Conservation (phyloP, 2,329 filamentous ascomycete species). For the Pseudocercospora eumusae region DNA sequence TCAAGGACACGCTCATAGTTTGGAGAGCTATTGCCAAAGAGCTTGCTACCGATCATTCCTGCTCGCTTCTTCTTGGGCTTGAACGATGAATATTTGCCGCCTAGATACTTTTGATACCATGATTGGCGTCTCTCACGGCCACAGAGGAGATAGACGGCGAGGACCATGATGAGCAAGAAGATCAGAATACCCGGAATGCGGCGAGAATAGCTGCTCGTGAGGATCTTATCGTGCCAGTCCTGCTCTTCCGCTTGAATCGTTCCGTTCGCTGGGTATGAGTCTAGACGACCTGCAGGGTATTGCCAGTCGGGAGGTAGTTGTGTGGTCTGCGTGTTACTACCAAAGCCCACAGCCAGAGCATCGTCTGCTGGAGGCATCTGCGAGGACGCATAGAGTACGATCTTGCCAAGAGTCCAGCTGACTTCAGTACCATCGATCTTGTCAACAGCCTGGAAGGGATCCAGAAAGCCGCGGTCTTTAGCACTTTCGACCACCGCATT, state of each 20-base stretch:
- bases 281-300: constrained; percentile 60
- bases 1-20: constrained; percentile 83
- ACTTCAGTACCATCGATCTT: constrained; percentile 90
- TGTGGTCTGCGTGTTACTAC: constrained; percentile 63
- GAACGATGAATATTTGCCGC: constrained; percentile 44
- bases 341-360: constrained; percentile 82
- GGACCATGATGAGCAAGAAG: constrained; percentile 71
- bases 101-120: constrained; percentile 57
- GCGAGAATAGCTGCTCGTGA: constrained; percentile 63
- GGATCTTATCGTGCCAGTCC: constrained; percentile 61
- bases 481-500: constrained; percentile 67
- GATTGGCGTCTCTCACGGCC: constrained; percentile 71
- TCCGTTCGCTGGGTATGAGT: constrained; percentile 43
- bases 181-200: constrained; percentile 73
- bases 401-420: constrained; percentile 96
- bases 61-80: constrained; percentile 36
- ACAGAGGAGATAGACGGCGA: constrained; percentile 72
- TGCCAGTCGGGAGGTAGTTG: constrained; percentile 68
- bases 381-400: constrained; percentile 90
- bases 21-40: constrained; percentile 58
- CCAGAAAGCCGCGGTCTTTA: constrained; percentile 70
- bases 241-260: constrained; percentile 49
- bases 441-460: constrained; percentile 89
- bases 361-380: constrained; percentile 70
- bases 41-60: constrained; percentile 49